A percentile compares a stretch with the other conserved stretches of the same genome.
phyloP scores from a whole-genome alignment of 768 basidiomycete genomes.

The Mycena albidolilacea region DNA sequence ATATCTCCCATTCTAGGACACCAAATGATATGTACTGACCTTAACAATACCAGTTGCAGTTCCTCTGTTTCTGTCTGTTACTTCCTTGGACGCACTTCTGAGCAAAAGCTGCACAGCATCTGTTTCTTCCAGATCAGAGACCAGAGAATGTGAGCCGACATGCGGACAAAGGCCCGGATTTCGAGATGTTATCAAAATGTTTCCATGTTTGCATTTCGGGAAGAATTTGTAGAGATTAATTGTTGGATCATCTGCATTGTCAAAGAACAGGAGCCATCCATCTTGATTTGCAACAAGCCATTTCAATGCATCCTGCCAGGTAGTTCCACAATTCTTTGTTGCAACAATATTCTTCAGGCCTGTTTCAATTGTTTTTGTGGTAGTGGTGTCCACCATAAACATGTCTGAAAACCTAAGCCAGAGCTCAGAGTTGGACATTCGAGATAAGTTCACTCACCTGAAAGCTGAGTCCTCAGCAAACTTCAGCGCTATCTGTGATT shows the following conservation, averaged over 20 bases:
- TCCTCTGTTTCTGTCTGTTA: background rate
- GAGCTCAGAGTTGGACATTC: background rate
- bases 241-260: too few relatives aligned
- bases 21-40: slow-evolving; percentile 9
- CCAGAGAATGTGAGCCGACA: slow-evolving; percentile 1
- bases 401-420: slow-evolving; percentile 20
- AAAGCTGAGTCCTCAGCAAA: slow-evolving; percentile 5
- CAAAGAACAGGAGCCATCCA: slow-evolving; percentile 9
- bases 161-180: background rate
- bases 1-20: background rate
- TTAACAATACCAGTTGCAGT: slow-evolving; percentile 25
- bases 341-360: slow-evolving; percentile 13
- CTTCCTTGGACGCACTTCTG: background rate
- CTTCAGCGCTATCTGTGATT: slow-evolving; percentile 26
- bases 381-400: slow-evolving; percentile 9
- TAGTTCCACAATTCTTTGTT: background rate
- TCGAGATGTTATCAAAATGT: slow-evolving; percentile 32
- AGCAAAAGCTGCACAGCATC: slow-evolving; percentile 14
- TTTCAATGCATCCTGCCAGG: background rate
- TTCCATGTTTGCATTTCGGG: slow-evolving; percentile 22
- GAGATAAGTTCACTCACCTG: background rate
- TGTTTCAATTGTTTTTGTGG: slow-evolving; percentile 13
- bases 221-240: slow-evolving; percentile 15
- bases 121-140: slow-evolving; percentile 1
- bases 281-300: background rate